These are phyloP conservation scores for Avena insularis DNA, from an alignment of 176 grass and related monocot genomes.

Conservation along the genomic window DNA sequence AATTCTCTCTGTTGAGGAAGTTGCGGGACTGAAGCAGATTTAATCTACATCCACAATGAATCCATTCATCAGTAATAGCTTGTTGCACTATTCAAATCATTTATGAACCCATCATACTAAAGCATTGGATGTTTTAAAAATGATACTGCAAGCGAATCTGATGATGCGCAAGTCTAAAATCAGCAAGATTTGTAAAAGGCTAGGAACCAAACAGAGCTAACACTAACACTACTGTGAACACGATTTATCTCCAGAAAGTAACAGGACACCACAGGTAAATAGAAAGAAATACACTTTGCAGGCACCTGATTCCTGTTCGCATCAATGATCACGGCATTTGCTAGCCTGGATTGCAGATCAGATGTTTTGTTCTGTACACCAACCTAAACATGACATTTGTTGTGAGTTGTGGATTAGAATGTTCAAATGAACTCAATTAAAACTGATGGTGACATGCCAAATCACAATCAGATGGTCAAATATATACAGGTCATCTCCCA, in stretches of 20 bases:
- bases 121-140: not conserved
- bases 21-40: slow-evolving; percentile 69
- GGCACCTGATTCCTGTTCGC: slow-evolving; percentile 95
- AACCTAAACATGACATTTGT: slow-evolving; percentile 58
- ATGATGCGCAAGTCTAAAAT: slow-evolving; percentile 8
- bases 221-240: not conserved
- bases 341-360: slow-evolving; percentile 72
- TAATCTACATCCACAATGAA: slow-evolving; percentile 63
- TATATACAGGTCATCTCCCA: slow-evolving; percentile 11
- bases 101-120: slow-evolving; percentile 20
- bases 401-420: slow-evolving; percentile 20
- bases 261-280: not conserved
- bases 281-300: not conserved
- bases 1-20: slow-evolving; percentile 85
- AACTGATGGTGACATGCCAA: slow-evolving; percentile 6
- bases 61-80: slow-evolving; percentile 28
- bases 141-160: not conserved
- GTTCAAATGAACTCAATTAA: slow-evolving; percentile 26
- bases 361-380: slow-evolving; percentile 81
- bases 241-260: slow-evolving; percentile 32
- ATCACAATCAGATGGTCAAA: slow-evolving; percentile 18
- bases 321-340: slow-evolving; percentile 81
- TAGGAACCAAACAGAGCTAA: not conserved
- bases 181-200: slow-evolving; percentile 11
- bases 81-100: slow-evolving; percentile 30